phyloP scores from a whole-genome alignment of 1,284 basidiomycete genomes.

The Puccinia coronata region DNA sequence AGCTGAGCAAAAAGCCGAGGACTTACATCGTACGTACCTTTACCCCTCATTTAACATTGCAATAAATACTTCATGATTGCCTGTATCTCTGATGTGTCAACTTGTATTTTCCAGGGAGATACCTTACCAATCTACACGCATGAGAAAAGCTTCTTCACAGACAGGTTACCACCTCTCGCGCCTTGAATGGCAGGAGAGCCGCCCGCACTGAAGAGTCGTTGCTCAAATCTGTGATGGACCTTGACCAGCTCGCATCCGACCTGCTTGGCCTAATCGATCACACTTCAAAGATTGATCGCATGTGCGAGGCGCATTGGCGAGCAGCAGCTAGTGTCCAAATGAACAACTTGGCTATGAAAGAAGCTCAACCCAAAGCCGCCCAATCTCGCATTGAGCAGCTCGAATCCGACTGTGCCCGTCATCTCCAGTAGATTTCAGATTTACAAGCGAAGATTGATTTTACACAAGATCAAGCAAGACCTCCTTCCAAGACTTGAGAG shows the following conservation, averaged over 20 bases:
- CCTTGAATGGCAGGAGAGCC: slow-evolving; percentile 31
- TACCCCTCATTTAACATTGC: background rate
- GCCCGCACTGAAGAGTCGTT: slow-evolving; percentile 30
- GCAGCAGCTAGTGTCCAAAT: slow-evolving; percentile 40
- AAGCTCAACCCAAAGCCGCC: slow-evolving; percentile 12
- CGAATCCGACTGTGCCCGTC: slow-evolving; percentile 16
- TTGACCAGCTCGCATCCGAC: slow-evolving; percentile 16
- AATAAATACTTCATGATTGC: background rate
- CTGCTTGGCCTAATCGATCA: background rate
- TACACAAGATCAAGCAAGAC: slow-evolving; percentile 15
- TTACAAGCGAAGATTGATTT: slow-evolving; percentile 28
- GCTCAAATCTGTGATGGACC: slow-evolving; percentile 18
- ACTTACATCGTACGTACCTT: slow-evolving; percentile 29
- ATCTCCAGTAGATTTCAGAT: slow-evolving; percentile 22
- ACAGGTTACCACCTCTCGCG: slow-evolving; percentile 10
- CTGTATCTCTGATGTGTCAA: background rate
- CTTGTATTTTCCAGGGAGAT: slow-evolving; percentile 10
- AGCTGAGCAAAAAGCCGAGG: slow-evolving; percentile 2
- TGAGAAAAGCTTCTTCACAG: slow-evolving; percentile 37
- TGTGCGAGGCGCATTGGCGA: slow-evolving; percentile 42
- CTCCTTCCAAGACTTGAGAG: slow-evolving; percentile 4
- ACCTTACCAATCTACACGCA: background rate
- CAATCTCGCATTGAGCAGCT: slow-evolving; percentile 26
- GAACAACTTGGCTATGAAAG: slow-evolving; percentile 3
- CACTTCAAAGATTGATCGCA: slow-evolving; percentile 25